phyloP scores from a whole-genome alignment of 2,329 filamentous ascomycete species.

The Ophiostoma piceae region DNA sequence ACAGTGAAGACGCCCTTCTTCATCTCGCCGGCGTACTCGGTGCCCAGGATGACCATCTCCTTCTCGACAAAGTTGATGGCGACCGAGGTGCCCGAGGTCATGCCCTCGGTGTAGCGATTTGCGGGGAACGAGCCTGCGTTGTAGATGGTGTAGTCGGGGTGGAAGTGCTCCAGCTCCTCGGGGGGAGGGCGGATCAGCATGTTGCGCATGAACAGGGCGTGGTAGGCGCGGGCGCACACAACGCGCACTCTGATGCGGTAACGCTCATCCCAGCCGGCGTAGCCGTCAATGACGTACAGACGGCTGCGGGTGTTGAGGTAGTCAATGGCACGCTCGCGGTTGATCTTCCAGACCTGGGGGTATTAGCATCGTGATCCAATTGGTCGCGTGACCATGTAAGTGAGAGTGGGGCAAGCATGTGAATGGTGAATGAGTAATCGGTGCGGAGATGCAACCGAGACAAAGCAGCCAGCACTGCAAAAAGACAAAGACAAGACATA shows the following conservation, averaged over 20 bases:
- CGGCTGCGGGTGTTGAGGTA: constrained; percentile 98
- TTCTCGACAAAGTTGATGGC: constrained; percentile 99
- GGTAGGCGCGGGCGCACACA: constrained; percentile 97
- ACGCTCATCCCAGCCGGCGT: constrained; percentile 96
- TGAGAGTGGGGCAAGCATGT: constrained; percentile 10
- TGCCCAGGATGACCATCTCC: constrained; percentile 99
- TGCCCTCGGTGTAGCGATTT: constrained; percentile 95
- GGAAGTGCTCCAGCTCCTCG: constrained; percentile 94
- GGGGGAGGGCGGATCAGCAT: constrained; percentile 94
- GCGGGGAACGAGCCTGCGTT: constrained; percentile 98
- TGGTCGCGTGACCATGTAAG: background rate
- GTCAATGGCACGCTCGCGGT: constrained; percentile 96
- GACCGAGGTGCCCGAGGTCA: constrained; percentile 97
- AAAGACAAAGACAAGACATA: constrained; percentile 54
- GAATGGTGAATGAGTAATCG: constrained; percentile 2
- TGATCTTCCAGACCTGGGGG: constrained; percentile 93
- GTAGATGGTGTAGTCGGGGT: constrained; percentile 99
- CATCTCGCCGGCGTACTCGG: constrained; percentile 96
- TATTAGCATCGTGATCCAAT: background rate
- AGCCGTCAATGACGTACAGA: constrained; percentile 98
- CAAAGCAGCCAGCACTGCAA: background rate
- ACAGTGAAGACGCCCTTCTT: constrained; percentile 99
- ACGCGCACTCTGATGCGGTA: constrained; percentile 97
- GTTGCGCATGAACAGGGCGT: constrained; percentile 99
- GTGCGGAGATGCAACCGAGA: constrained; percentile 1